Conservation (phyloP, 768 basidiomycete species). For the Agrocybe pediades region DNA sequence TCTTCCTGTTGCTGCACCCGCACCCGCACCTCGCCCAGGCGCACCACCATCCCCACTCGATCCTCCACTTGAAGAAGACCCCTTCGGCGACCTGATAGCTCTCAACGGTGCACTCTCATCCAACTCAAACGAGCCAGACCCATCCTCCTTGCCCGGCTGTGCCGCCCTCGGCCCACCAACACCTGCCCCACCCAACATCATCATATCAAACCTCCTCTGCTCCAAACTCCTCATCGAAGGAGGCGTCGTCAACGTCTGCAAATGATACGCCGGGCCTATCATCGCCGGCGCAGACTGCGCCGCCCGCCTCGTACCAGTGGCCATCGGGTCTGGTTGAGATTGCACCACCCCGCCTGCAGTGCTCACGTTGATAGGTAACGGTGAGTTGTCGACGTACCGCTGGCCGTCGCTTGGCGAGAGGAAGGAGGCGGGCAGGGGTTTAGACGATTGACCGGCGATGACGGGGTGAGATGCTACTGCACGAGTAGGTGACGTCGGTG, state of each 20-base stretch:
- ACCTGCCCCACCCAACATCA: no score
- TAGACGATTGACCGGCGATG: no score
- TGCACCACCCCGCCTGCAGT: background rate
- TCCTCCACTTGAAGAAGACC: background rate
- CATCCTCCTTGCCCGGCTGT: background rate
- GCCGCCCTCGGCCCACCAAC: background rate
- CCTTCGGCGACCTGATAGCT: constrained; percentile 27
- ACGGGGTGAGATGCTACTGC: no score
- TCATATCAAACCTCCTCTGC: constrained; percentile 6
- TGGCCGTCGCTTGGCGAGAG: constrained; percentile 40
- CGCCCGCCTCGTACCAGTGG: background rate
- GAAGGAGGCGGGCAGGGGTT: background rate
- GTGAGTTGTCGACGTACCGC: constrained; percentile 46
- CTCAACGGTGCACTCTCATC: constrained; percentile 41
- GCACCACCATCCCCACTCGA: constrained; percentile 1
- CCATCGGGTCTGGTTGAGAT: background rate
- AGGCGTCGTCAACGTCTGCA: constrained; percentile 28
- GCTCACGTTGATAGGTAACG: constrained; percentile 27
- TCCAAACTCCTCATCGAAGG: constrained; percentile 34
- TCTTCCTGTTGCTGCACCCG: background rate
- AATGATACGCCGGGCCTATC: constrained; percentile 38
- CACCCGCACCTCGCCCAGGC: background rate
- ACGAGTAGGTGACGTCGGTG: constrained; percentile 14
- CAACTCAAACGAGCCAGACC: constrained; percentile 33
- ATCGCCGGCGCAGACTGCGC: constrained; percentile 55